These are phyloP conservation scores for Leptodermis oblonga DNA, from an alignment of 257 asterid species.

Conservation along the genomic window DNA sequence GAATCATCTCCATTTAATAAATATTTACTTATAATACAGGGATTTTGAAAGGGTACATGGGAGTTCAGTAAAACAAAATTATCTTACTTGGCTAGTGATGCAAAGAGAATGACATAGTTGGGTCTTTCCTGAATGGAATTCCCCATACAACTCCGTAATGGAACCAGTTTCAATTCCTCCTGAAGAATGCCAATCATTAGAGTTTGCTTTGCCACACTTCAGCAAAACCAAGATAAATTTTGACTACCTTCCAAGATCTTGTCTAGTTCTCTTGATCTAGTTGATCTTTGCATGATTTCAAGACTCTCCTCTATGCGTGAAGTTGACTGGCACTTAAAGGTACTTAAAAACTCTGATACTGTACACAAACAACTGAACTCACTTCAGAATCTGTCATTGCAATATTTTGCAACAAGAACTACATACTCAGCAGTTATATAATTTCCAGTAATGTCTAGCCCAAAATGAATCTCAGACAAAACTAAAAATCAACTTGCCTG, in stretches of 20 bases:
- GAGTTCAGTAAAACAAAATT: no score
- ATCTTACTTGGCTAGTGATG: constrained; percentile 85
- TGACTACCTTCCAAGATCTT: constrained; percentile 74
- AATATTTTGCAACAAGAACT: neutral
- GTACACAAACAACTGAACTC: constrained; percentile 25
- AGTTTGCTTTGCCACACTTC: constrained; percentile 1
- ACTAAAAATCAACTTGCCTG: constrained; percentile 55
- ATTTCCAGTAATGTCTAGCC: neutral
- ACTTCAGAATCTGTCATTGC: neutral
- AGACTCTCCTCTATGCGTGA: constrained; percentile 95
- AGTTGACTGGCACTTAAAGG: constrained; percentile 84
- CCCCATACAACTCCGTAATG: constrained; percentile 89
- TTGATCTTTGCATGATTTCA: constrained; percentile 87
- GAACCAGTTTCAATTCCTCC: constrained; percentile 97
- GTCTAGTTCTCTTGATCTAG: constrained; percentile 97
- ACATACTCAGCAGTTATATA: neutral
- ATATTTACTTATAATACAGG: constrained; percentile 1
- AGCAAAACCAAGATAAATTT: neutral
- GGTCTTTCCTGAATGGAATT: constrained; percentile 93
- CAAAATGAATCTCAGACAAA: neutral
- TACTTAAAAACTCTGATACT: constrained; percentile 94
- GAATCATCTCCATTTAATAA: neutral
- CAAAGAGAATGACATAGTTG: constrained; percentile 94
- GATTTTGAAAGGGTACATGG: neutral
- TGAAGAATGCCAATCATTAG: constrained; percentile 21